Base-by-base conservation (phyloP, 2,329 filamentous ascomycete species). In the Colletotrichum aenigma region DNA sequence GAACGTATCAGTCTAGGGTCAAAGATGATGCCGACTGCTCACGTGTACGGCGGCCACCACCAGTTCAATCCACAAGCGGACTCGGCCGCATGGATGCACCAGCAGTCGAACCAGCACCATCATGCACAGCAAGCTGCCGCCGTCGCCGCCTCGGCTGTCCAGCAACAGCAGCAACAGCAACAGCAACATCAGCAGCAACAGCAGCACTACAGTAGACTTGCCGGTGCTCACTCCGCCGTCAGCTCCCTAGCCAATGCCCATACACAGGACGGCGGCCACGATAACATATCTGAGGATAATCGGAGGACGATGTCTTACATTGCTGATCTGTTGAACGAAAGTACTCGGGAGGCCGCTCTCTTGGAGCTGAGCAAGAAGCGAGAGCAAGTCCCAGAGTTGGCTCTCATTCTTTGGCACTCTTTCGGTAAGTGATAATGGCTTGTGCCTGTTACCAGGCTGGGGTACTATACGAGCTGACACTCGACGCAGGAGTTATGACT, bases 341-440 rank as follows among this genome's bases (percentile, higher is more conserved):
- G 91, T 80, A 96, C 96, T 32, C 92, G 97, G 77, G 97, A 98
- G 87, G 93, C 95, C 6, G 97, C 97, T 66, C 89, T 99, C 70
- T 90, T 99, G 82, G 97, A 99, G 85, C 90, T 99, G 67, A 98
- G 96, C 87, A 99, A 99, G 89, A 99, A 99, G 91, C 90, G 97
- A 73, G 97, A 99, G 86, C 97, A 98, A 86, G 97, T 99, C 18
- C 96, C 97, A 1, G 97, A 99, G 87, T 89, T 99, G 75, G 97
- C 97, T 62, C 88, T 99, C 81, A 98, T 99, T 77, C 89, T 99
- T 77, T 99, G 97, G 97, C 97, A 99, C 85, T 98, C 96, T 5
- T 98, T 98, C 82, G 97, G 96, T 98, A 91, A 78, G 92, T 85
- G 69, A 18, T 28, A 55, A 52, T 66, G 24, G 18, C 28, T 61